A percentile compares a stretch with the other conserved stretches of the same genome.
Evolutionary conservation across 2,329 filamentous ascomycete species (phyloP).

Genomic region (Cladophialophora bantiana): DNA sequence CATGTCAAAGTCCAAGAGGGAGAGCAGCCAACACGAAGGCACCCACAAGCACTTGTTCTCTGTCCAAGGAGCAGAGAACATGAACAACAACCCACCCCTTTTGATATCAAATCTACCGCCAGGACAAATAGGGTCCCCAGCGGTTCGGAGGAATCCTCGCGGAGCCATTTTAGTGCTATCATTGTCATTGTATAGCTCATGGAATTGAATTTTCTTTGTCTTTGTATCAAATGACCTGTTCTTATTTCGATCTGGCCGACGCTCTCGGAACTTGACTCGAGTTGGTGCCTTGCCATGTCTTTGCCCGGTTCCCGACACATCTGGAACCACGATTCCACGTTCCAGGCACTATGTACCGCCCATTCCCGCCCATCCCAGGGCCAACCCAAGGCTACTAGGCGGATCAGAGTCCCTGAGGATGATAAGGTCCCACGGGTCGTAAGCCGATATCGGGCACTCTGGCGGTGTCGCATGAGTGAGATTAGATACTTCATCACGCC

Average conservation of each 20-base stretch:
- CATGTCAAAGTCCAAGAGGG: background rate
- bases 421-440: no score
- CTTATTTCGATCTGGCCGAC: background rate
- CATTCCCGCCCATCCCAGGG: no score
- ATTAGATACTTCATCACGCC: no score
- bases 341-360: no score
- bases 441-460: no score
- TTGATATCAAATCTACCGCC: slow-evolving; percentile 2
- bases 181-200: slow-evolving; percentile 5
- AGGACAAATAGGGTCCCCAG: background rate
- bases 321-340: no score
- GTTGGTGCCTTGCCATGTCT: no score
- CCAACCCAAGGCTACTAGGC: no score
- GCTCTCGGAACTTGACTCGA: no score
- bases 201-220: background rate
- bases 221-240: background rate
- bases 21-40: background rate
- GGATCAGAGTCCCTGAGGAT: no score
- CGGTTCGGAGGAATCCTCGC: background rate
- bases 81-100: background rate
- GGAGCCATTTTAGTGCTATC: background rate
- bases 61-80: background rate
- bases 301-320: no score
- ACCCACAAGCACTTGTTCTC: background rate
- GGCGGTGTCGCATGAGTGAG: no score